Evolutionary conservation across 2,329 filamentous ascomycete species (phyloP), one percentile per base, ranked within the genome.

Genomic region (Endoconidiophora polonica): DNA sequence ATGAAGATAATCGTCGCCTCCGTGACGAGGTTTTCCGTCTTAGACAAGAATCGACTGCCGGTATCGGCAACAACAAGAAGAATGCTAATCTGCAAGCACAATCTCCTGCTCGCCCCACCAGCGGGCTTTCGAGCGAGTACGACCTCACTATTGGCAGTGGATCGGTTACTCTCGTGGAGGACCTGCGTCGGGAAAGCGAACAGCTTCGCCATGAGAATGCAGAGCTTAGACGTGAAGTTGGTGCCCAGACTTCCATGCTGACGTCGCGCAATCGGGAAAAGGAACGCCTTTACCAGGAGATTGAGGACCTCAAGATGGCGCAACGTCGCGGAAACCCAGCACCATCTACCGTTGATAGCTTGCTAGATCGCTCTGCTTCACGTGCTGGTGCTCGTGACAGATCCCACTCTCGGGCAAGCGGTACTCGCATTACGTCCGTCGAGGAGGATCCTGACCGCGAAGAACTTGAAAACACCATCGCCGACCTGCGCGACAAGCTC

Each of bases 161-260:
- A 7, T 70, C 78, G 1, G 79, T 73, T 55, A 83, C 77, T 6
- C 74, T 87, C 1, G 74, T 86, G 9, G 83, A 91, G n/a, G 86
- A 94, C 54, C 66, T 86, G 5, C 72, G 75, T 7, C 69, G 71
- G 3, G 77, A 81, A 58, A 74, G 73, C 50, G 82, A 86, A 55
- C 82, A 93, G 57, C 68, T 96, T 24, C 81, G 85, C 47, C 86
- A 90, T 60, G 90, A 96, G 60, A 96, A 95, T 59, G 86, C 86
- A 2, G 90, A 95, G 62, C 66, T 98, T 29, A 79, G 90, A 48
- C 83, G 88, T 49, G 88, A 96, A 63, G 84, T 96, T 26, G 86
- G 88, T 54, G 91, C 91, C 2, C 91, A 98, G 62, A 94, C 88
- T 1, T 95, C 88, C 0, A 96, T 98, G 86, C 74, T 98, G 33